These are phyloP conservation scores for Suhomyces anneliseae DNA, from an alignment of 1,139 yeast genomes.

Conservation along the genomic window DNA sequence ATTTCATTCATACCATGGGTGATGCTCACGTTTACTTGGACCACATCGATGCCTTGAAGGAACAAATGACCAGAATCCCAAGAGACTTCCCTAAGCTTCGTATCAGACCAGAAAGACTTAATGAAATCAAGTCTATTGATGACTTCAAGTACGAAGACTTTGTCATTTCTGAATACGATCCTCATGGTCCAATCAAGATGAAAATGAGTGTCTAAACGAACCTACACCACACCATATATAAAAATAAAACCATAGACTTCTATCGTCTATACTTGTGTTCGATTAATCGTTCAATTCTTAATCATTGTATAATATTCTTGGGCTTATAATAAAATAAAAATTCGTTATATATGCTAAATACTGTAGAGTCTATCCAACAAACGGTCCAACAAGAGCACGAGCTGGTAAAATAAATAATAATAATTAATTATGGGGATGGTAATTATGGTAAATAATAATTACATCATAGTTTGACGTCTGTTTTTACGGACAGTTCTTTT, in stretches of 20 bases:
- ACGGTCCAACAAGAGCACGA: too few species aligned
- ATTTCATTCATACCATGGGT: constrained; percentile 91
- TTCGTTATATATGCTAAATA: neutral
- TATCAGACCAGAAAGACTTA: constrained; percentile 56
- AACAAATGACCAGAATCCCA: constrained; percentile 75
- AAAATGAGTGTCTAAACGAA: constrained; percentile 57
- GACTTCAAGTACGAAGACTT: constrained; percentile 89
- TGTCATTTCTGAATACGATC: constrained; percentile 73
- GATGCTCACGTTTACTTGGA: constrained; percentile 94
- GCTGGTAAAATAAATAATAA: too few species aligned
- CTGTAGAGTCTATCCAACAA: neutral
- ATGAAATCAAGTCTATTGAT: constrained; percentile 64
- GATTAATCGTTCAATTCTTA: neutral
- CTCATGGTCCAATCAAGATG: constrained; percentile 86
- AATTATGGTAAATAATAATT: neutral
- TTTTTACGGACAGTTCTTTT: constrained; percentile 9
- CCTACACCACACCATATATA: neutral
- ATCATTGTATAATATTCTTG: neutral
- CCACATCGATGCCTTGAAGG: constrained; percentile 85
- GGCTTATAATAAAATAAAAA: neutral
- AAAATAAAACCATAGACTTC: neutral
- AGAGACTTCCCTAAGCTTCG: constrained; percentile 73
- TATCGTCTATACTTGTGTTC: neutral
- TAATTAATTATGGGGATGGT: too few species aligned
- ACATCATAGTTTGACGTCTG: constrained; percentile 16